Evolutionary conservation across 768 basidiomycete species (phyloP).

Genomic region (Hygrophorus pudorinus): DNA sequence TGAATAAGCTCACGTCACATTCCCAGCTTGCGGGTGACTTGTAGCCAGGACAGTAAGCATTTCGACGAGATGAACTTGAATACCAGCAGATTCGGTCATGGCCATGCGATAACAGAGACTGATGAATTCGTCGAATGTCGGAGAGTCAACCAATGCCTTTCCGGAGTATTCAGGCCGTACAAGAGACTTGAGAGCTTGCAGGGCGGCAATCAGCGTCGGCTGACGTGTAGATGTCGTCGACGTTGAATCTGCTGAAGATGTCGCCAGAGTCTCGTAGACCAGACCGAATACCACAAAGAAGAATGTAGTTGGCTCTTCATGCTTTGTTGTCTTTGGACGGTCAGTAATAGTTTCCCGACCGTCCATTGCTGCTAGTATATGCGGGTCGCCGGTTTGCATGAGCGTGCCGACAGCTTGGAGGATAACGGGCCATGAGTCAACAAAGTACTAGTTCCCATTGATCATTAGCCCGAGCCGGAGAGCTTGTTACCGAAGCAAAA

Average conservation of each 20-base stretch:
- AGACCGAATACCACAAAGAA: slow-evolving; percentile 91
- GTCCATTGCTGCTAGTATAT: slow-evolving; percentile 74
- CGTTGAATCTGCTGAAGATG: slow-evolving; percentile 52
- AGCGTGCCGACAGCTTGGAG: slow-evolving; percentile 77
- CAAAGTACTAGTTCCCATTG: slow-evolving; percentile 60
- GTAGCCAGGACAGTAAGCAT: slow-evolving; percentile 52
- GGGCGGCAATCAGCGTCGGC: slow-evolving; percentile 45
- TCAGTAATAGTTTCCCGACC: slow-evolving; percentile 40
- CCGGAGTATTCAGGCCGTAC: slow-evolving; percentile 76
- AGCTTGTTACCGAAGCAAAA: slow-evolving; percentile 7
- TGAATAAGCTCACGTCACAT: slow-evolving; percentile 12
- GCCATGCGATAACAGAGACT: slow-evolving; percentile 84
- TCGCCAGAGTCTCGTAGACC: slow-evolving; percentile 80
- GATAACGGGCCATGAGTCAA: slow-evolving; percentile 71
- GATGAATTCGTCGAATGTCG: slow-evolving; percentile 84
- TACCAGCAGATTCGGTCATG: slow-evolving; percentile 68
- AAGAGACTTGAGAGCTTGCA: slow-evolving; percentile 73
- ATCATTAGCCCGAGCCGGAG: neutral
- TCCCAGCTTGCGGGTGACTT: slow-evolving; percentile 13
- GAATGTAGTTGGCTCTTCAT: slow-evolving; percentile 62
- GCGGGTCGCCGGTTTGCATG: slow-evolving; percentile 61
- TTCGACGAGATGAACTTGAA: slow-evolving; percentile 66
- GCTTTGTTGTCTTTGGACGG: slow-evolving; percentile 18
- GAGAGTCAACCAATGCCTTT: slow-evolving; percentile 66
- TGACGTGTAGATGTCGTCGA: slow-evolving; percentile 30